These are phyloP conservation scores for Orbilia quercus DNA, from an alignment of 2,329 filamentous ascomycete genomes.

Conservation along the genomic window DNA sequence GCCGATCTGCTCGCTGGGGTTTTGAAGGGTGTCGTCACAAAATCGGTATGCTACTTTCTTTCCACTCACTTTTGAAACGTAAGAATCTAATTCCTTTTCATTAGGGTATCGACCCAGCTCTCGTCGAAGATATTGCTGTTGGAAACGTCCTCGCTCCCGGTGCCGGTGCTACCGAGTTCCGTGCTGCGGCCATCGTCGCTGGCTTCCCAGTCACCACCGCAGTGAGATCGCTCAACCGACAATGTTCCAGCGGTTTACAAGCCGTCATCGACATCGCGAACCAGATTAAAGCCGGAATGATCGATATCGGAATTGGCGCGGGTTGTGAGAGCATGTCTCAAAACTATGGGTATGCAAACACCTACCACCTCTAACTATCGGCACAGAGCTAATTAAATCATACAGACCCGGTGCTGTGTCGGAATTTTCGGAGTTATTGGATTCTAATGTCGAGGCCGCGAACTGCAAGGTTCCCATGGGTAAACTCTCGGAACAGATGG, in stretches of 20 bases:
- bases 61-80: background rate
- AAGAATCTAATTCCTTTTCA: background rate
- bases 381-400: slow-evolving; percentile 6
- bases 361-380: background rate
- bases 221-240: slow-evolving; percentile 89
- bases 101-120: slow-evolving; percentile 76
- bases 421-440: slow-evolving; percentile 91
- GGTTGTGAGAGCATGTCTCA: slow-evolving; percentile 96
- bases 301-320: slow-evolving; percentile 91
- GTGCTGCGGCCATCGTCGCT: slow-evolving; percentile 87
- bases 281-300: slow-evolving; percentile 89
- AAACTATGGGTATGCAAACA: slow-evolving; percentile 79
- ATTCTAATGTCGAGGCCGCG: slow-evolving; percentile 80
- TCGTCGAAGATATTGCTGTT: slow-evolving; percentile 93
- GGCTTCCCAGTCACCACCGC: slow-evolving; percentile 87
- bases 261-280: slow-evolving; percentile 95
- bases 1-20: slow-evolving; percentile 86
- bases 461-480: slow-evolving; percentile 99
- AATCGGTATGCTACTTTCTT: slow-evolving; percentile 70
- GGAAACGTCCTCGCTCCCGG: slow-evolving; percentile 91
- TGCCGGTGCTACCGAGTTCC: slow-evolving; percentile 95
- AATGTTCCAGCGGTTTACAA: slow-evolving; percentile 93
- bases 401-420: slow-evolving; percentile 80
- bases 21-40: slow-evolving; percentile 81
- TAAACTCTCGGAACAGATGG: slow-evolving; percentile 92